These are phyloP conservation scores for Penicillium sclerotiorum DNA, from an alignment of 2,329 filamentous ascomycete genomes.

Conservation along the genomic window DNA sequence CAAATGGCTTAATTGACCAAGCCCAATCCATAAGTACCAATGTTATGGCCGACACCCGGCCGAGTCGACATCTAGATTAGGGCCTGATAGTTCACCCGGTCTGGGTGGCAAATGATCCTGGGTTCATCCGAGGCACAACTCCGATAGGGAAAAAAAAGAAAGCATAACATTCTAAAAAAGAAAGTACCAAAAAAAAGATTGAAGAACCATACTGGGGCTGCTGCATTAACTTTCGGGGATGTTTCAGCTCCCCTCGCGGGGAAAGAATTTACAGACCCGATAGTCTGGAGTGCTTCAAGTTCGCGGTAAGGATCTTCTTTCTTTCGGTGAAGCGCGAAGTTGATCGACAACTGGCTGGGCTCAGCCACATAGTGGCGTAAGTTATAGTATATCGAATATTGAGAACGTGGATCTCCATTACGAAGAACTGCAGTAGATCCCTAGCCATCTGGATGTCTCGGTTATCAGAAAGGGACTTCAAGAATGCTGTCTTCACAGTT, in stretches of 20 bases:
- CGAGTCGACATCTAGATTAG: no score
- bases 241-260: slow-evolving; percentile 18
- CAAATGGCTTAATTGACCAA: neutral
- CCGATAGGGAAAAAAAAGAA: neutral
- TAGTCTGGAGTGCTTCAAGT: neutral
- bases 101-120: slow-evolving; percentile 1
- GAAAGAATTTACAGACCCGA: neutral
- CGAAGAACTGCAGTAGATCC: neutral
- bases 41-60: no score
- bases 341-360: slow-evolving; percentile 8
- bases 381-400: neutral
- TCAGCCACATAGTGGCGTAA: slow-evolving; percentile 21
- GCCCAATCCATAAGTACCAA: neutral
- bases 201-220: neutral
- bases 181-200: neutral
- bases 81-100: neutral
- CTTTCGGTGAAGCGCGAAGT: slow-evolving; percentile 8
- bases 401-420: neutral
- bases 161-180: neutral
- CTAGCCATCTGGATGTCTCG: neutral
- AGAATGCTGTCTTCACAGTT: no score
- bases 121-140: no score
- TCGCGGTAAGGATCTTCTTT: slow-evolving; percentile 9
- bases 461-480: no score
- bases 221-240: slow-evolving; percentile 2